A percentile compares a stretch with the other conserved stretches of the same genome.
These are phyloP conservation scores for Trifolium fragiferum DNA, from an alignment of 306 rosid species.

Conservation along the genomic window DNA sequence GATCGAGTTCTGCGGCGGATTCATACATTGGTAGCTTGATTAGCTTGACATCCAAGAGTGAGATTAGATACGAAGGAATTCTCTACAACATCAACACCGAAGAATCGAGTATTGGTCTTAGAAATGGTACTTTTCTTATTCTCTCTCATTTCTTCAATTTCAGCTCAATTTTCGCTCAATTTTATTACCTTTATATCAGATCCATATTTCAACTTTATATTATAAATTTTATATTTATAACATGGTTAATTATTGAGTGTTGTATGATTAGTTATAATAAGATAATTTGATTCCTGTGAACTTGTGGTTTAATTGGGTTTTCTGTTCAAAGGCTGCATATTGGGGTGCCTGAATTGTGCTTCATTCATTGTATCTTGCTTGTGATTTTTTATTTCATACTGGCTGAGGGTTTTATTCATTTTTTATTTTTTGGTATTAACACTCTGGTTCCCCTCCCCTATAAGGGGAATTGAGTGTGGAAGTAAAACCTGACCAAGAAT, in stretches of 20 bases:
- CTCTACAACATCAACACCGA: slow-evolving; percentile 77
- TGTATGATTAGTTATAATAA: too few relatives aligned
- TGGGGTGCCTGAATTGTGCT: not conserved
- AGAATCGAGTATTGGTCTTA: slow-evolving; percentile 81
- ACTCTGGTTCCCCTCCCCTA: too few relatives aligned
- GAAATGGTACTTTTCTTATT: slow-evolving; percentile 52
- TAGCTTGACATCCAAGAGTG: slow-evolving; percentile 83
- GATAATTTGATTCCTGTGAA: too few relatives aligned
- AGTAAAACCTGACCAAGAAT: too few relatives aligned
- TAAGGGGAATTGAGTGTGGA: too few relatives aligned
- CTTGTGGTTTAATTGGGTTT: too few relatives aligned
- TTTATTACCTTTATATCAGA: slow-evolving; percentile 24
- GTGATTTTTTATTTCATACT: too few relatives aligned
- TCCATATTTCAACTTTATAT: not conserved
- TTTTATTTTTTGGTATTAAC: too few relatives aligned
- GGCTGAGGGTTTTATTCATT: too few relatives aligned
- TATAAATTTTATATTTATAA: not conserved
- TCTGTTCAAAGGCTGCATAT: too few relatives aligned
- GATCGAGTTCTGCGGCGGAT: slow-evolving; percentile 79
- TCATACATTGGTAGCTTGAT: slow-evolving; percentile 80
- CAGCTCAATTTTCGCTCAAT: slow-evolving; percentile 32
- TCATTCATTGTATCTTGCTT: too few relatives aligned
- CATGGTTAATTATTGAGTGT: too few relatives aligned
- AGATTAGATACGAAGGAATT: slow-evolving; percentile 82
- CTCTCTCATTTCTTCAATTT: not conserved